Evolutionary conservation across 805 yeast genomes (phyloP), one percentile per base, ranked within the genome.

Genomic region (Vanderwaltozyma verrucispora): DNA sequence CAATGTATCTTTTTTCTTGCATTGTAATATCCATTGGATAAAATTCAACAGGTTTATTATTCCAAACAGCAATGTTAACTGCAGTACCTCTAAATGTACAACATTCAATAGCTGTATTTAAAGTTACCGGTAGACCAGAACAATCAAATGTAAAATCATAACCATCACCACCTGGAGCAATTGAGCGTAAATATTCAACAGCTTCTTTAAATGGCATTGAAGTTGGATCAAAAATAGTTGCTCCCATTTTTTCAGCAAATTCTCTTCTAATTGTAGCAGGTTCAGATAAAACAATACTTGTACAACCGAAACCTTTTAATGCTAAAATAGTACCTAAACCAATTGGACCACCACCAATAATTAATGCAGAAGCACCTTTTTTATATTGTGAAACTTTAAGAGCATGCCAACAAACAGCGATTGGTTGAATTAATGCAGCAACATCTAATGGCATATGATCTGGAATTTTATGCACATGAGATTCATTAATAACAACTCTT

Each of bases 11-110:
- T 49, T 74, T 76, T 53, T 77, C 84, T 41, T 68, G 68, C 46
- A 64, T 57, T 2, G 80, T 71, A 13, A 74, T 55, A 47, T 65
- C 68, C 77, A 74, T 75, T 34, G 80, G 80, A 43, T 62, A 66
- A 52, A 68, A 71, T 11, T 59, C 58, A 20, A 71, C 61, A 7
- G 75, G 69, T 27, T 66, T 61, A 32, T 67, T 64, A 17, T 74
- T 72, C 80, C 82, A 78, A 39, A 78, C 73, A 6, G 85, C 85
- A 32, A 77, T 70, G 51, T 77, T 77, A 23, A 75, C 74, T 8
- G 77, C 75, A 2, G 67, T 62, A 34, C 85, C 85, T 43, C 72
- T 66, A 4, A 74, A 68, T 1, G 69, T 60, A 14, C 75, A 59
- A 19, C 75, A 72, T 35, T 62, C 65, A 31, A 77, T 55, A 2